phyloP scores from a whole-genome alignment of 306 rosid genomes.

The Cucumis melo region DNA sequence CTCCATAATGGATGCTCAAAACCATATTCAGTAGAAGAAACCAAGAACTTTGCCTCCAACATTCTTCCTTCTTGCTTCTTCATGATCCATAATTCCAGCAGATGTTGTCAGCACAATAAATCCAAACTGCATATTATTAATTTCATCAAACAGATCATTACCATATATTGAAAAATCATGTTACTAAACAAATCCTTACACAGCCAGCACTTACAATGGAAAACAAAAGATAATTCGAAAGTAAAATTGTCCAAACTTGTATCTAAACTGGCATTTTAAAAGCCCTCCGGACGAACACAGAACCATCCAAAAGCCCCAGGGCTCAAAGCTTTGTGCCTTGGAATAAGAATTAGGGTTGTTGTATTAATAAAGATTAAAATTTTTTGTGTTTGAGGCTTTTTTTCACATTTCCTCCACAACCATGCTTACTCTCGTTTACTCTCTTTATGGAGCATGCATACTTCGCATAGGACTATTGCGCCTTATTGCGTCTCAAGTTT shows the following conservation, averaged over 20 bases:
- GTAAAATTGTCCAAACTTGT: not conserved
- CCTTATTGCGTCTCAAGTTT: too few species aligned
- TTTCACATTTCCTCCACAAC: too few species aligned
- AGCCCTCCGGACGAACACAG: too few species aligned
- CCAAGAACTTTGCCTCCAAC: constrained; percentile 14
- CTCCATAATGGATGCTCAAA: not conserved
- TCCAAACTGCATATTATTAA: constrained; percentile 6
- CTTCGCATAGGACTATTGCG: too few species aligned
- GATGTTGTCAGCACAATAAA: constrained; percentile 11
- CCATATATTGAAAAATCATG: not conserved
- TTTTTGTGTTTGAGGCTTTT: too few species aligned
- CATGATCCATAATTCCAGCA: constrained; percentile 14
- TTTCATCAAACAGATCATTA: not conserved
- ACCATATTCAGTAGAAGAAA: constrained; percentile 11
- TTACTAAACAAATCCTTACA: not conserved
- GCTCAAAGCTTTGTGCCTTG: too few species aligned
- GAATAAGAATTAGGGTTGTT: too few species aligned
- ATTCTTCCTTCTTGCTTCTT: constrained; percentile 13
- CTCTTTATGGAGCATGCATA: too few species aligned
- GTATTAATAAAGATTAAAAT: too few species aligned
- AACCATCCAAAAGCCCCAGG: too few species aligned
- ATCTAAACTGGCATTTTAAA: not conserved
- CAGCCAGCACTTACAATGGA: not conserved
- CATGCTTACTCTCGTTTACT: too few species aligned
- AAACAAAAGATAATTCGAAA: not conserved